These are phyloP conservation scores for Penicillium rolfsii DNA, from an alignment of 2,329 filamentous ascomycete species.

Conservation along the genomic window DNA sequence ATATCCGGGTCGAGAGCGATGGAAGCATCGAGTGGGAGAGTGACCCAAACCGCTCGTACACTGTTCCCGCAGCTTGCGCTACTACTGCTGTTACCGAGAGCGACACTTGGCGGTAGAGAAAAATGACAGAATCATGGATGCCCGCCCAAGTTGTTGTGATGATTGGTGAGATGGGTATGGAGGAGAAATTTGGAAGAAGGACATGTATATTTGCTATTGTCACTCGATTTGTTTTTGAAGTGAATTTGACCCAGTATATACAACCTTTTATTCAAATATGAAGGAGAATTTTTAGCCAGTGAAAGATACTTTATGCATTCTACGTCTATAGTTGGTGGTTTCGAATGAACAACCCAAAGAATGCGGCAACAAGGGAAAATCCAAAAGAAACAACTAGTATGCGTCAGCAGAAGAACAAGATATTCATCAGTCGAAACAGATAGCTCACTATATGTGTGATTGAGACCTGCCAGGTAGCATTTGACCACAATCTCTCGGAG, in stretches of 20 bases:
- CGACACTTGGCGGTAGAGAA: slow-evolving; percentile 43
- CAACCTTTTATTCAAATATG: background rate
- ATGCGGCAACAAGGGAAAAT: slow-evolving; percentile 25
- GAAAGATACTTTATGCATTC: background rate
- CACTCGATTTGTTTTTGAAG: background rate
- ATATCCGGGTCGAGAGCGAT: slow-evolving; percentile 61
- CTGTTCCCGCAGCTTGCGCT: slow-evolving; percentile 45
- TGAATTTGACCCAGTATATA: background rate
- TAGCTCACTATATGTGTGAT: slow-evolving; percentile 34
- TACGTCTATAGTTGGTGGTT: slow-evolving; percentile 23
- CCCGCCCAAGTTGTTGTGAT: background rate
- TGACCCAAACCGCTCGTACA: slow-evolving; percentile 53
- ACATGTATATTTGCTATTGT: background rate
- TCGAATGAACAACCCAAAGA: slow-evolving; percentile 24
- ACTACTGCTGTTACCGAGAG: slow-evolving; percentile 38
- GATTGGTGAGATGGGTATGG: background rate
- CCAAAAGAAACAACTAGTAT: slow-evolving; percentile 20
- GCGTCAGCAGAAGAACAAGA: background rate
- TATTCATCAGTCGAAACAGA: background rate
- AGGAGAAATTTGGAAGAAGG: background rate
- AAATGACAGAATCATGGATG: background rate
- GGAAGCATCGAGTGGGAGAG: slow-evolving; percentile 66
- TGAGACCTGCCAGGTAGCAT: slow-evolving; percentile 35
- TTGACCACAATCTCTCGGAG: slow-evolving; percentile 33
- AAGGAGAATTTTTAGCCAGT: background rate